These are phyloP conservation scores for Arabidopsis lyrata DNA, from an alignment of 441 rosid genomes.

Conservation along the genomic window DNA sequence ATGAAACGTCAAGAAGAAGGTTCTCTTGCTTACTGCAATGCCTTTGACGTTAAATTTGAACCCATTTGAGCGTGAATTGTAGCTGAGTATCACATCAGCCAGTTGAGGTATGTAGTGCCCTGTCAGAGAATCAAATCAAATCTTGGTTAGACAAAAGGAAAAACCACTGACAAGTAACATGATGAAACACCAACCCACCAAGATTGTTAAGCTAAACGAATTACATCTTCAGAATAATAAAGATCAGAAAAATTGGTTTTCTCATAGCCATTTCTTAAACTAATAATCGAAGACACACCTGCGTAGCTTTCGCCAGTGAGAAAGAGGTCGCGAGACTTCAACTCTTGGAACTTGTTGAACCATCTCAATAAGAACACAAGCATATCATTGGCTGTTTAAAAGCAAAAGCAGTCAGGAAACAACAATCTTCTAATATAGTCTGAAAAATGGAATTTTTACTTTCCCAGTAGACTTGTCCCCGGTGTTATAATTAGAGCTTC, in stretches of 20 bases:
- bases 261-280: background rate
- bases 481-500: conserved; percentile 62
- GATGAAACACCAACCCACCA: background rate
- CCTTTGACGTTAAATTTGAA: conserved; percentile 86
- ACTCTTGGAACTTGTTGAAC: conserved; percentile 75
- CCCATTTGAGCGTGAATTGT: conserved; percentile 61
- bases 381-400: conserved; percentile 72
- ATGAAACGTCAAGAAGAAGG: background rate
- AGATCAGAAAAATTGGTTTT: background rate
- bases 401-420: conserved; percentile 11
- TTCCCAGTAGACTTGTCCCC: conserved; percentile 77
- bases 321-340: conserved; percentile 64
- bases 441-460: background rate
- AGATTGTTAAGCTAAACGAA: background rate
- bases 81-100: conserved; percentile 61
- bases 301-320: conserved; percentile 95
- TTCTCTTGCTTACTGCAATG: conserved; percentile 70
- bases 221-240: background rate
- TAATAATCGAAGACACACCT: conserved; percentile 48
- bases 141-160: background rate
- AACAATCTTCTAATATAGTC: background rate
- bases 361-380: conserved; percentile 65
- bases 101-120: conserved; percentile 83
- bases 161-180: background rate
- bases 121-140: conserved; percentile 30